A percentile compares a stretch with the other conserved stretches of the same genome.
phyloP scores from a whole-genome alignment of 2,329 filamentous ascomycete genomes.

The Chaetomiaceae sp. region DNA sequence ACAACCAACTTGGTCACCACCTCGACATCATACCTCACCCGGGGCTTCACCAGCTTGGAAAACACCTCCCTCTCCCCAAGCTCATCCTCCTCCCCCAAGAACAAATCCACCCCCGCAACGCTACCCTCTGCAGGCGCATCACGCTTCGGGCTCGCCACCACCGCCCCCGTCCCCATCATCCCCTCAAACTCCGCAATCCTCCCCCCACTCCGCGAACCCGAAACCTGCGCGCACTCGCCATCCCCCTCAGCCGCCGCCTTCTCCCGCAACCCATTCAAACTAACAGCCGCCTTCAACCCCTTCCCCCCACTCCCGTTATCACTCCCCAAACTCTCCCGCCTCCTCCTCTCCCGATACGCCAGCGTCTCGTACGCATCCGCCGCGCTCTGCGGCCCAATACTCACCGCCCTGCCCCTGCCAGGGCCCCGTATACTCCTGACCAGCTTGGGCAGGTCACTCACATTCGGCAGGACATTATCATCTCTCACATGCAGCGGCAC shows the following conservation, averaged over 20 bases:
- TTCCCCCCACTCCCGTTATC: slow-evolving; percentile 33
- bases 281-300: slow-evolving; percentile 42
- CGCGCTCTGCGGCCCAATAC: slow-evolving; percentile 89
- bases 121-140: slow-evolving; percentile 20
- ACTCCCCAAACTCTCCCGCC: slow-evolving; percentile 52
- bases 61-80: slow-evolving; percentile 76
- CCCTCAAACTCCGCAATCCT: slow-evolving; percentile 62
- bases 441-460: slow-evolving; percentile 81
- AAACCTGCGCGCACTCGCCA: slow-evolving; percentile 31
- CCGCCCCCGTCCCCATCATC: slow-evolving; percentile 66
- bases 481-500: slow-evolving; percentile 69
- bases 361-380: slow-evolving; percentile 95
- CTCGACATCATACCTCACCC: slow-evolving; percentile 96
- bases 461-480: slow-evolving; percentile 84
- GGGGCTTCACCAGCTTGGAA: slow-evolving; percentile 73
- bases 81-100: slow-evolving; percentile 44
- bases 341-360: slow-evolving; percentile 71
- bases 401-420: slow-evolving; percentile 72
- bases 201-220: slow-evolving; percentile 38
- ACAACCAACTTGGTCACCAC: slow-evolving; percentile 96
- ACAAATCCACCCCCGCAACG: slow-evolving; percentile 36
- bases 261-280: slow-evolving; percentile 39
- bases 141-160: slow-evolving; percentile 30
- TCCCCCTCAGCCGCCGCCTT: slow-evolving; percentile 28
- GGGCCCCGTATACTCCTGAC: slow-evolving; percentile 78